Conservation (phyloP, 139 green algal species). For the Micractinium conductrix region DNA sequence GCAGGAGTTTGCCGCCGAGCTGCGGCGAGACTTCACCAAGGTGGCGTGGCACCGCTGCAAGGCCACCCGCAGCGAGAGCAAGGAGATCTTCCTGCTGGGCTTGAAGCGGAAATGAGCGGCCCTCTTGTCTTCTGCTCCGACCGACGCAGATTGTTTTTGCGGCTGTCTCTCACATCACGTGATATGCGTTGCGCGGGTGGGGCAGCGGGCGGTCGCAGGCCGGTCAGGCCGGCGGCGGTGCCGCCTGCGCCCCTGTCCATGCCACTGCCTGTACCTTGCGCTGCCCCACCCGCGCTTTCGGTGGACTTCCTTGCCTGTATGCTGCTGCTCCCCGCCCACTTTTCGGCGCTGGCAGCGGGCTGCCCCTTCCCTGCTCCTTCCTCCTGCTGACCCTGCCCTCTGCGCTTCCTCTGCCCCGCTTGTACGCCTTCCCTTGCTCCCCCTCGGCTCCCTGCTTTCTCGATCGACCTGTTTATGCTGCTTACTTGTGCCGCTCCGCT, state of each 20-base stretch:
- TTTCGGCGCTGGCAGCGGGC: too few relatives aligned
- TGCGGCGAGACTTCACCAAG: constrained; percentile 77
- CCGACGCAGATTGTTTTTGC: not conserved
- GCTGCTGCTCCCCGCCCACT: not conserved
- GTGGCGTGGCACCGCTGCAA: constrained; percentile 56
- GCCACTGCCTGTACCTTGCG: not conserved
- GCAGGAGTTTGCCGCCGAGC: constrained; percentile 72
- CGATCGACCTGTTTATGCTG: too few relatives aligned
- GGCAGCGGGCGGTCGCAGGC: not conserved
- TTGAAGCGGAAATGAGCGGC: constrained; percentile 17
- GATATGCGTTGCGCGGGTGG: not conserved
- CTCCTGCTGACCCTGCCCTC: too few relatives aligned
- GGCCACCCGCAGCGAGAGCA: constrained; percentile 62
- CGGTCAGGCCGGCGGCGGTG: too few relatives aligned
- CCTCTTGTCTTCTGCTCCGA: too few relatives aligned
- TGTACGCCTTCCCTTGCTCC: too few relatives aligned
- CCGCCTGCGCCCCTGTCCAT: not conserved
- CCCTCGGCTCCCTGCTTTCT: too few relatives aligned
- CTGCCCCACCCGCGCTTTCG: not conserved
- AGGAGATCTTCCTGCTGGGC: constrained; percentile 32
- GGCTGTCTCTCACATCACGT: not conserved
- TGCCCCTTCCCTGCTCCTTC: too few relatives aligned
- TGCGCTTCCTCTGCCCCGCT: not conserved
- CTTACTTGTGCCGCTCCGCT: too few relatives aligned
- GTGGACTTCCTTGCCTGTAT: not conserved